Base-by-base conservation (phyloP, 768 basidiomycete genomes). In the Rhodosporidiobolus sp. region DNA sequence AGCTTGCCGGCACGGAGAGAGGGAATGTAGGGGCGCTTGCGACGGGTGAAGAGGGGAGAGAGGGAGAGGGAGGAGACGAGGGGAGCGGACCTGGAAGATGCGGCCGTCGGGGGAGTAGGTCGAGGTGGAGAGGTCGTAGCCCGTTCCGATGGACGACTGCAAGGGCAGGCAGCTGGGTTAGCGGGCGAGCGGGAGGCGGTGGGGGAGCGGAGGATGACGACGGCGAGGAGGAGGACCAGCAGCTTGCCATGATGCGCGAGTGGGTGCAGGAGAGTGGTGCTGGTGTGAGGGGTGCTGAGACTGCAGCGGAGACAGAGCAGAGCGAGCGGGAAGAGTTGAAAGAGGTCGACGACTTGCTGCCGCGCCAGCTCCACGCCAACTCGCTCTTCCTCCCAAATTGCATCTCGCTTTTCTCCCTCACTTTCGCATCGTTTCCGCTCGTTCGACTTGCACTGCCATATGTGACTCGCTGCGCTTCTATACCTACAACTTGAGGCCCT, bases 101-200 rank as follows among this genome's bases (percentile, higher is more conserved):
- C 96, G 88, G 38, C 96, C 96, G 83, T 99, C 95, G 73, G 95
- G 95, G 22, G 81, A 82, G 78, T 83, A 83, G 59, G 91, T 94
- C 79, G 89, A 91, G 61, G 92, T 89, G 67, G 91, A 93, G 71
- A 94, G 88, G 86, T 97, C 96, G 85, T 97, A 98, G 69, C 96
- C 96, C 79, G 96, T 98, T 73, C 96, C 95, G 80, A 98, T 98
- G 56, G 95, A 97, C 71, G 94, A 95, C 95, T 98, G 49, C 10
- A 6, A 38, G 20, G 4, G 22, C 12, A 22, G 34, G 35, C 28
- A 46, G 22, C 20, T 38, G 19, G 30, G 63, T 45, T 30, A 43
- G 63, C 53, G 30, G 22, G 52, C 3, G 8, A 49, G n/a, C 32
- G 32, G 28, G 1, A 17, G 4, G 61, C n/a, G 49, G 28, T 19